Base-by-base conservation (phyloP, 805 yeast genomes). In the Cyberlindnera nakhonratchasimensis region DNA sequence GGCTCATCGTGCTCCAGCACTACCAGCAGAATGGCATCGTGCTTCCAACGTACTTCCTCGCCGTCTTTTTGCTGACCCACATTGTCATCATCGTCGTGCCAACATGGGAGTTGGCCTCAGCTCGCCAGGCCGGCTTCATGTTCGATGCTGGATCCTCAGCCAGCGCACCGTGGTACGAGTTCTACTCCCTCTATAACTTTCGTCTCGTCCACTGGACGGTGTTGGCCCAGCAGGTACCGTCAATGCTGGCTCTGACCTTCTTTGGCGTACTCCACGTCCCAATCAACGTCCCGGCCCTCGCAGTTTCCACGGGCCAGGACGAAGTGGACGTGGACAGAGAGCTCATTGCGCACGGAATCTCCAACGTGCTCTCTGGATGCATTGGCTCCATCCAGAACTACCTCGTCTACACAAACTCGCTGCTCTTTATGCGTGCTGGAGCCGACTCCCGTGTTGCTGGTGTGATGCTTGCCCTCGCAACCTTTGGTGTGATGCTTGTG, bases 231-330 rank as follows among this genome's bases (percentile, higher is more conserved):
- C 87, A 89, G 55, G 47, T 89, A 16, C 99, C 99, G 6, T 84
- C 95, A 3, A 93, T 93, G 96, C 66, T 91, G 42, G 99, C 99
- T 0, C 70, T 93, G 50, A 90, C 98, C 0, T 93, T 93, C 59
- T 93, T 93, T 57, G 99, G 99, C 11, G 84, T 93, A 29, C 67
- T 93, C 42, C 99, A 93, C 56, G 99, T 93, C 10, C 99, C 99
- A 4, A 93, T 93, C 46, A 93, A 93, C 60, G 97, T 93, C 12
- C 99, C 99, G 1, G 98, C 99, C 0, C 71, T 93, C 35, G 97
- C 98, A 0, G 93, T 90, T 14, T 84, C 96, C 6, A 75, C 87
- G 1, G 86, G 87, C 3, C 82, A 86, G 75, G 93, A 86, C 62
- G 66, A 72, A 34, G 78, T 86, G 51, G 95, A 90, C 59, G 96